These are phyloP conservation scores for Blastomyces parvus DNA, from an alignment of 2,329 filamentous ascomycete species.

Conservation along the genomic window DNA sequence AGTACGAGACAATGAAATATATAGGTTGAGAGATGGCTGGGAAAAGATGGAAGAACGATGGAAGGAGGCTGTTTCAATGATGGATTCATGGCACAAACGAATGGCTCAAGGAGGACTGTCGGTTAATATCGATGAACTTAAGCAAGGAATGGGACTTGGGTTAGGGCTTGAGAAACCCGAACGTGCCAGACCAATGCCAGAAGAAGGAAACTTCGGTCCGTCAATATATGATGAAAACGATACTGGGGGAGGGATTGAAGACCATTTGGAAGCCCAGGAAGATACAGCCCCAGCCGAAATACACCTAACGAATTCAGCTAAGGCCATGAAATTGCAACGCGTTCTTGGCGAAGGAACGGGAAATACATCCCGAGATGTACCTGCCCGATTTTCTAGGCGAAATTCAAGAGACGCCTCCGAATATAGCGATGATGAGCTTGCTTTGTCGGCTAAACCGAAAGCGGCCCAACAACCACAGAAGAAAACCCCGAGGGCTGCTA, in stretches of 20 bases:
- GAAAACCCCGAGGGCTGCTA: slow-evolving; percentile 21
- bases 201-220: neutral
- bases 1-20: slow-evolving; percentile 83
- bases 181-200: slow-evolving; percentile 17
- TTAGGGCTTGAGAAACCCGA: slow-evolving; percentile 24
- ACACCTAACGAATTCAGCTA: neutral
- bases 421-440: slow-evolving; percentile 27
- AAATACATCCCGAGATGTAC: slow-evolving; percentile 4
- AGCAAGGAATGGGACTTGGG: slow-evolving; percentile 36
- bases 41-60: slow-evolving; percentile 87
- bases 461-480: slow-evolving; percentile 25
- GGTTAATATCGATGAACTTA: slow-evolving; percentile 36
- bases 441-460: slow-evolving; percentile 28
- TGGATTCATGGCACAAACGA: slow-evolving; percentile 81
- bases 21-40: slow-evolving; percentile 71
- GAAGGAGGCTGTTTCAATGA: slow-evolving; percentile 80
- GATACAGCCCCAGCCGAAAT: slow-evolving; percentile 11
- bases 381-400: neutral
- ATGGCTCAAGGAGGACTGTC: slow-evolving; percentile 46
- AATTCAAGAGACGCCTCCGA: slow-evolving; percentile 7
- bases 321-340: slow-evolving; percentile 3
- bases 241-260: slow-evolving; percentile 13
- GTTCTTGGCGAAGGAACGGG: slow-evolving; percentile 10
- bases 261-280: slow-evolving; percentile 15
- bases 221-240: slow-evolving; percentile 21